A percentile compares a stretch with the other conserved stretches of the same genome.
Conservation (phyloP, 2,329 filamentous ascomycete species). For the Fusarium sp. region DNA sequence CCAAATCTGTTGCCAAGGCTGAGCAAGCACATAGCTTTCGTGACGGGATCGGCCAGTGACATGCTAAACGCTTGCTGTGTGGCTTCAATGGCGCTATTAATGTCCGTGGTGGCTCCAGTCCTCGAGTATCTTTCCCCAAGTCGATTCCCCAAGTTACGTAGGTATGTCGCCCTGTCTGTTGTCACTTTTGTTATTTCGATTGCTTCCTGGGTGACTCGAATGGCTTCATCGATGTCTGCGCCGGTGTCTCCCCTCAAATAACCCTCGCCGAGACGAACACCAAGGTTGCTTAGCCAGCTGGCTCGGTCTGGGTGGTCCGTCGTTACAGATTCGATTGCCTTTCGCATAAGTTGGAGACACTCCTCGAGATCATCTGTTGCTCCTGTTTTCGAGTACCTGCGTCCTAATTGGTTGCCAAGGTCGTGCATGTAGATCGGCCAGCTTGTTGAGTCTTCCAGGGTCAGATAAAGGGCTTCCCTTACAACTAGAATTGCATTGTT, state of each 20-base stretch:
- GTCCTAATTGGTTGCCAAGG: not conserved
- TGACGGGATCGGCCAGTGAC: not conserved
- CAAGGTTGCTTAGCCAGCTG: not conserved
- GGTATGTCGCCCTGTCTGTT: not conserved
- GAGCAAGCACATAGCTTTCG: not conserved
- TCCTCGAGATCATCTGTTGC: not conserved
- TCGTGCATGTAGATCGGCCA: not conserved
- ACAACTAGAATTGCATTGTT: not conserved
- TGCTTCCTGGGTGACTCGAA: not conserved
- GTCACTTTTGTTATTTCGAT: accelerated
- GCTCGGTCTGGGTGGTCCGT: not conserved
- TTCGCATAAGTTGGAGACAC: not conserved
- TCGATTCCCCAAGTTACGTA: not conserved
- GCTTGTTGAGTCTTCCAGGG: not conserved
- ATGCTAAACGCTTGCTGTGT: not conserved
- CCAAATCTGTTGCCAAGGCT: not conserved
- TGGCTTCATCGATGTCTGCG: not conserved
- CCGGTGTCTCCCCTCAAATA: not conserved
- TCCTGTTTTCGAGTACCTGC: not conserved
- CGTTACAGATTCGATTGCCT: not conserved
- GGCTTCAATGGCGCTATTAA: not conserved
- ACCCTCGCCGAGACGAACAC: not conserved
- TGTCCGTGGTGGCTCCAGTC: not conserved
- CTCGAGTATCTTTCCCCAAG: not conserved
- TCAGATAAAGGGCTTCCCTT: not conserved